Percentiles rank a stretch among this genome's conserved stretches.
phyloP scores from a whole-genome alignment of 345 rosid genomes.

The Hevea brasiliensis region DNA sequence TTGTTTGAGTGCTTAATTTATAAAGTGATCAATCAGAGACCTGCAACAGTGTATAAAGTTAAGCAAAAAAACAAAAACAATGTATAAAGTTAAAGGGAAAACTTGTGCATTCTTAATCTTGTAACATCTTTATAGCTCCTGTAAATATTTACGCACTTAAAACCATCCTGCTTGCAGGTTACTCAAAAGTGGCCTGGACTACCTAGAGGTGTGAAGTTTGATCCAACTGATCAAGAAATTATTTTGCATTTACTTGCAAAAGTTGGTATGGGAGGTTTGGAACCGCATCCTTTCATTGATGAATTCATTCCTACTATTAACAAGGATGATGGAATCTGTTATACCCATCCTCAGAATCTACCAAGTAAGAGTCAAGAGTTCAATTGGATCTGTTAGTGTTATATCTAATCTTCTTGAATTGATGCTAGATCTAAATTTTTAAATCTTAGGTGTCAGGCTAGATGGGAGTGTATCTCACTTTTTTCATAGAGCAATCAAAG shows the following conservation, averaged over 20 bases:
- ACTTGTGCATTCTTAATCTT: too few species aligned
- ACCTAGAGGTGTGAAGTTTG: slow-evolving; percentile 91
- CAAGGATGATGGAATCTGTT: slow-evolving; percentile 91
- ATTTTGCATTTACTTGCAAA: slow-evolving; percentile 85
- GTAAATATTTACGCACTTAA: slow-evolving; percentile 4
- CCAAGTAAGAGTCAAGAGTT: slow-evolving; percentile 55
- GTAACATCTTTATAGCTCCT: not conserved
- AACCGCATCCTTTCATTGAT: slow-evolving; percentile 69
- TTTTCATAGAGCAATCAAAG: slow-evolving; percentile 84
- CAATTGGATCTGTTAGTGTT: slow-evolving; percentile 6
- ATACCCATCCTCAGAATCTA: slow-evolving; percentile 89
- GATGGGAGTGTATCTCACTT: slow-evolving; percentile 81
- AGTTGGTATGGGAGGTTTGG: slow-evolving; percentile 42
- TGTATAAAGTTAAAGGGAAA: too few species aligned
- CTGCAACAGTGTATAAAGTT: too few species aligned
- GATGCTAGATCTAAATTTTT: slow-evolving; percentile 7
- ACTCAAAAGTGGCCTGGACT: slow-evolving; percentile 87
- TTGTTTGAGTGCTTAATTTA: too few species aligned
- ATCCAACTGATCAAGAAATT: slow-evolving; percentile 92
- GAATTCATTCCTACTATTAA: slow-evolving; percentile 83
- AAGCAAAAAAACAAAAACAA: too few species aligned
- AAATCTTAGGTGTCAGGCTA: slow-evolving; percentile 60
- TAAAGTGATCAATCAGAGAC: too few species aligned
- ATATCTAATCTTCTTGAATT: not conserved
- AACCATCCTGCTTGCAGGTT: slow-evolving; percentile 47